phyloP scores from a whole-genome alignment of 805 yeast genomes.

The Yarrowia bubula region DNA sequence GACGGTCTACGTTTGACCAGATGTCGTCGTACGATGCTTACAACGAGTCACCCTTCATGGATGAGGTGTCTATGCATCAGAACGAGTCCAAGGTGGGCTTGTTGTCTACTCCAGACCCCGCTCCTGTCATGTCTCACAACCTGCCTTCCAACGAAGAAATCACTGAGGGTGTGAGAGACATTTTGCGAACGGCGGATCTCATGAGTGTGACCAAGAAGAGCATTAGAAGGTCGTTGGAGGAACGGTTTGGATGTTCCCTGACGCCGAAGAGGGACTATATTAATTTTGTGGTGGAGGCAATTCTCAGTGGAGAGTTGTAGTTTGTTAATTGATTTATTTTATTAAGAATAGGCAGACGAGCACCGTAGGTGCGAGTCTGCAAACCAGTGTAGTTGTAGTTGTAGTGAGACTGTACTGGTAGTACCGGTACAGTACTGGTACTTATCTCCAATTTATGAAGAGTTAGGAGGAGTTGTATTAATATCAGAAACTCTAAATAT shows the following conservation, averaged over 20 bases:
- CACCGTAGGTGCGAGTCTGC: not conserved
- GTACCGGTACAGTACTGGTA: too few species aligned
- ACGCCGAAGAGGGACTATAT: conserved; percentile 41
- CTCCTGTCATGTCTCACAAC: conserved; percentile 30
- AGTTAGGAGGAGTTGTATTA: too few species aligned
- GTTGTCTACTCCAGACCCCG: conserved; percentile 2
- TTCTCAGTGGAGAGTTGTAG: conserved; percentile 43
- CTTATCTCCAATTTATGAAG: too few species aligned
- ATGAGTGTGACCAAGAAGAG: conserved; percentile 43
- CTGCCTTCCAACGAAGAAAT: conserved; percentile 42
- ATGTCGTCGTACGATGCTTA: conserved; percentile 19
- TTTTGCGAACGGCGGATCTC: conserved; percentile 42
- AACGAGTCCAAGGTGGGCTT: conserved; percentile 10
- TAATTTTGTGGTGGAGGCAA: conserved; percentile 43
- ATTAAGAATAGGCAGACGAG: not conserved
- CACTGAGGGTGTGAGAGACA: conserved; percentile 41
- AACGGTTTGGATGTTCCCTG: conserved; percentile 39
- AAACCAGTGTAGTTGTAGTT: too few species aligned
- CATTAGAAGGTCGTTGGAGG: conserved; percentile 41
- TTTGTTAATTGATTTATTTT: conserved; percentile 10
- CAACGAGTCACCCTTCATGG: conserved; percentile 24
- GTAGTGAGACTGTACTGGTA: too few species aligned
- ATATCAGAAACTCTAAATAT: too few species aligned
- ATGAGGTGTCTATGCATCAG: conserved; percentile 22
- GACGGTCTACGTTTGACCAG: conserved; percentile 12